Evolutionary conservation across 106 monocot genomes (phyloP).

Genomic region (Dendrobium chrysotoxum): DNA sequence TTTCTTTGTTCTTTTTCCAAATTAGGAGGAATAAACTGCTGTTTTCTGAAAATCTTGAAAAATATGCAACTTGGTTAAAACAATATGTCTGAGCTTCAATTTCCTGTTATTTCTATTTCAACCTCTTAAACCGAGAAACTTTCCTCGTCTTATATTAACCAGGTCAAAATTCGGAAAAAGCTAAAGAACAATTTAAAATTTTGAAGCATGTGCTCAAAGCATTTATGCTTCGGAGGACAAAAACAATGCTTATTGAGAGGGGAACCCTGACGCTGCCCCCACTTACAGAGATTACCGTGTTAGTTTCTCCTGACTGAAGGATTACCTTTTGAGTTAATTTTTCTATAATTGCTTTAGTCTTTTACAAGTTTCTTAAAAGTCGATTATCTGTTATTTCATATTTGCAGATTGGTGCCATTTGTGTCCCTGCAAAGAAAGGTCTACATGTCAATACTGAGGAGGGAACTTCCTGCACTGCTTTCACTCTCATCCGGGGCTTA

Average conservation of each 20-base stretch:
- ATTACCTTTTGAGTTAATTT: neutral
- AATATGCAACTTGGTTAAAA: neutral
- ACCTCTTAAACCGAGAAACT: neutral
- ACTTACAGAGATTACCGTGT: conserved; percentile 92
- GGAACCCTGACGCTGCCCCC: conserved; percentile 73
- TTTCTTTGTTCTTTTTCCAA: neutral
- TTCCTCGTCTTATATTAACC: neutral
- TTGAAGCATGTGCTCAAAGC: conserved; percentile 72
- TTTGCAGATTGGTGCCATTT: conserved; percentile 62
- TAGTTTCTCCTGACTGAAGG: conserved; percentile 14
- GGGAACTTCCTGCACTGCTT: conserved; percentile 79
- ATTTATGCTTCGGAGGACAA: conserved; percentile 99
- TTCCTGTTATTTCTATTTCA: neutral
- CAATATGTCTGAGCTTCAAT: neutral
- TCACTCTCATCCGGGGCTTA: conserved; percentile 54
- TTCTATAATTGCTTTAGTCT: neutral
- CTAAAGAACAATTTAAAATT: conserved; percentile 46
- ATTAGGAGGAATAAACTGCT: neutral
- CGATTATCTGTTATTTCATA: conserved; percentile 4
- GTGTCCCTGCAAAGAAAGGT: conserved; percentile 81
- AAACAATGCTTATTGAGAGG: conserved; percentile 60
- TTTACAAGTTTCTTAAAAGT: neutral
- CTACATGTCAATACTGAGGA: conserved; percentile 83
- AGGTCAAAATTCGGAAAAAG: conserved; percentile 36
- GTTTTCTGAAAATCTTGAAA: neutral